phyloP scores from a whole-genome alignment of 768 basidiomycete genomes.

The Clavaria fumosa region DNA sequence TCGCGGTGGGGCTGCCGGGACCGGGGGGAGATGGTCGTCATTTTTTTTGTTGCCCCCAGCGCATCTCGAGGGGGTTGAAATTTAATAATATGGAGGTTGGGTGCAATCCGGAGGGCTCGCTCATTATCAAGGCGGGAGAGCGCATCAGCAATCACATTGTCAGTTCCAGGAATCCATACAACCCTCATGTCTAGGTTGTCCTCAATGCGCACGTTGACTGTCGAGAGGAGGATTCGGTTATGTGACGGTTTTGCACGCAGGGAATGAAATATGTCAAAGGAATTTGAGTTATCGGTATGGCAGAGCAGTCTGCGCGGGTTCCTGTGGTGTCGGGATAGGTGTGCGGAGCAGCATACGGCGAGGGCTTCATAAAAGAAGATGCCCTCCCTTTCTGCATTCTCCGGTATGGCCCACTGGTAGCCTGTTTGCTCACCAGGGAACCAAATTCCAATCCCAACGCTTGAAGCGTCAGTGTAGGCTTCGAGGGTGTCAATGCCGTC shows the following conservation, averaged over 20 bases:
- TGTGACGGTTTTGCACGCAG: slow-evolving; percentile 8
- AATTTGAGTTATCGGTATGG: slow-evolving; percentile 20
- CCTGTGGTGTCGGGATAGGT: too few relatives aligned
- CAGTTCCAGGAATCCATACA: slow-evolving; percentile 12
- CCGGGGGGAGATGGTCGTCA: neutral
- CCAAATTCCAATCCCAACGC: too few relatives aligned
- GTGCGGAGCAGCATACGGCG: neutral
- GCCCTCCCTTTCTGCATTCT: too few relatives aligned
- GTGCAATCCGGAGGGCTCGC: neutral
- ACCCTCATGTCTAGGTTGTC: slow-evolving; percentile 12
- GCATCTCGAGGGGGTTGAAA: too few relatives aligned
- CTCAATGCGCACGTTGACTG: slow-evolving; percentile 7
- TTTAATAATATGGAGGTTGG: neutral
- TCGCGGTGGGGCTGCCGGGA: slow-evolving; percentile 2
- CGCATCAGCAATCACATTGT: slow-evolving; percentile 10
- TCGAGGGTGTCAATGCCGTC: too few relatives aligned
- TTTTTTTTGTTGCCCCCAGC: slow-evolving; percentile 5
- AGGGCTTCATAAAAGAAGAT: neutral
- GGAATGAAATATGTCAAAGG: slow-evolving; percentile 20
- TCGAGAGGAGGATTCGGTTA: slow-evolving; percentile 10
- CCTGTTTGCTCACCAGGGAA: too few relatives aligned
- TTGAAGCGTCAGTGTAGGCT: too few relatives aligned
- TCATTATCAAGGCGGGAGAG: slow-evolving; percentile 10
- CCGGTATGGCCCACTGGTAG: too few relatives aligned
- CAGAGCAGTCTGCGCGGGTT: slow-evolving; percentile 2